Evolutionary conservation across 352 stramenopile species (phyloP).

Genomic region (Pythium brassicae): DNA sequence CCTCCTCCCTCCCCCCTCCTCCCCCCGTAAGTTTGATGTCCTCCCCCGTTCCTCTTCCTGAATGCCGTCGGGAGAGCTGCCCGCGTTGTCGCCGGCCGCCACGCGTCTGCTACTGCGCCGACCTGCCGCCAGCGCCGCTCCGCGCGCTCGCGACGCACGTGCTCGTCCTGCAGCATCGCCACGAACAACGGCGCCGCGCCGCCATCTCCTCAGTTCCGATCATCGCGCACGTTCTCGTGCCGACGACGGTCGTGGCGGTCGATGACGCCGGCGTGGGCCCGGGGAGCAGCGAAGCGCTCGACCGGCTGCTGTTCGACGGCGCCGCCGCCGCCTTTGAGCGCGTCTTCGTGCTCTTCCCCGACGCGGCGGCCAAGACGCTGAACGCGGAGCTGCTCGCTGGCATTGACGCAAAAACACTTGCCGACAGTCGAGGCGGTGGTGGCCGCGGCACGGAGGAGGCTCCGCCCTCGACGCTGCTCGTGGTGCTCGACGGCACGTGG

Average conservation of each 20-base stretch:
- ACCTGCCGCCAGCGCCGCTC: constrained; percentile 27
- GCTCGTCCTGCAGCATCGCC: constrained; percentile 56
- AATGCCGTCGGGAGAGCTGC: constrained; percentile 29
- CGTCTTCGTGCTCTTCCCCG: constrained; percentile 40
- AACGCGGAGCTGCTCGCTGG: constrained; percentile 8
- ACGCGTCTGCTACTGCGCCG: constrained; percentile 54
- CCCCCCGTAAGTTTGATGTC: too few relatives aligned
- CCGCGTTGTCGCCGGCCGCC: constrained; percentile 35
- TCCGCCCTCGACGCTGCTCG: constrained; percentile 23
- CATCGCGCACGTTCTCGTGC: constrained; percentile 42
- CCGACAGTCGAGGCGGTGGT: not conserved
- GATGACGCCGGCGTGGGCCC: constrained; percentile 18
- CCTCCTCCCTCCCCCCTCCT: too few relatives aligned
- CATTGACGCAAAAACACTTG: not conserved
- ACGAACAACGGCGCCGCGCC: constrained; percentile 47
- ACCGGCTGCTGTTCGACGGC: constrained; percentile 27
- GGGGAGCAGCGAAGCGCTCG: constrained; percentile 19
- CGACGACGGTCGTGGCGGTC: constrained; percentile 40
- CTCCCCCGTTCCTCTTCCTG: not conserved
- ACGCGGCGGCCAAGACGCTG: constrained; percentile 30
- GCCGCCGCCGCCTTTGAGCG: constrained; percentile 14
- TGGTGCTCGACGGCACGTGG: constrained; percentile 79
- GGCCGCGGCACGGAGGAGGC: too few relatives aligned
- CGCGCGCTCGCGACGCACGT: constrained; percentile 31
- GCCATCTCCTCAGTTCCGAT: constrained; percentile 70